These are phyloP conservation scores for Leccinellum albellum DNA, from an alignment of 768 basidiomycete genomes.

Conservation along the genomic window DNA sequence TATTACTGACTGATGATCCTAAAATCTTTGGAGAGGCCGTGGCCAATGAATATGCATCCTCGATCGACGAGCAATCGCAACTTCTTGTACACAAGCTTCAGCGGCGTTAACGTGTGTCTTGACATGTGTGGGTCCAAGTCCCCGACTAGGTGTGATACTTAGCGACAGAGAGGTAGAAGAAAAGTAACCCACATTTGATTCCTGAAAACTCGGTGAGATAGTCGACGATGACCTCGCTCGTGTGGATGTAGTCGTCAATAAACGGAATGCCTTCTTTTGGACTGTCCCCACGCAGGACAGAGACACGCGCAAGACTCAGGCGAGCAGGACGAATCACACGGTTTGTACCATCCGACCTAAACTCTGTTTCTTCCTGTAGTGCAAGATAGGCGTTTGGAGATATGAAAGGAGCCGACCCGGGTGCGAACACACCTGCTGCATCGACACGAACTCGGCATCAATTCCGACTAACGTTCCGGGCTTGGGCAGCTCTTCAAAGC, in stretches of 20 bases:
- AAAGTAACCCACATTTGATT: constrained; percentile 68
- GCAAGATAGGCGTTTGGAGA: not conserved
- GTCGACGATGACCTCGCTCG: constrained; percentile 92
- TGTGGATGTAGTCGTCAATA: constrained; percentile 98
- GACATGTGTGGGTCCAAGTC: constrained; percentile 87
- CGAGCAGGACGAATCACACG: constrained; percentile 89
- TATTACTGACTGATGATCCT: constrained; percentile 80
- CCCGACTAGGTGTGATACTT: constrained; percentile 54
- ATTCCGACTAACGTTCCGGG: constrained; percentile 90
- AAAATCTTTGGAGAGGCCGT: constrained; percentile 96
- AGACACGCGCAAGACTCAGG: constrained; percentile 90
- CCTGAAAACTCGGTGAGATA: constrained; percentile 97
- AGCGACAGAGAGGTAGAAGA: not conserved
- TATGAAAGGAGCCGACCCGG: not conserved
- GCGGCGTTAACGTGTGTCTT: constrained; percentile 83
- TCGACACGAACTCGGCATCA: constrained; percentile 95
- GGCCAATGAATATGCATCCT: constrained; percentile 95
- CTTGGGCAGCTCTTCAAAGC: constrained; percentile 71
- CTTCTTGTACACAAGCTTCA: constrained; percentile 99
- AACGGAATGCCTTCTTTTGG: constrained; percentile 80
- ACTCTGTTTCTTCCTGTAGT: constrained; percentile 87
- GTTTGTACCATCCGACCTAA: constrained; percentile 90
- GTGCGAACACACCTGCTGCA: constrained; percentile 69
- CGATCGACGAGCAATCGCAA: constrained; percentile 87
- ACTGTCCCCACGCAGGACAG: constrained; percentile 85